Base-by-base conservation (phyloP, 768 basidiomycete species). In the Leccinum barrowsii region DNA sequence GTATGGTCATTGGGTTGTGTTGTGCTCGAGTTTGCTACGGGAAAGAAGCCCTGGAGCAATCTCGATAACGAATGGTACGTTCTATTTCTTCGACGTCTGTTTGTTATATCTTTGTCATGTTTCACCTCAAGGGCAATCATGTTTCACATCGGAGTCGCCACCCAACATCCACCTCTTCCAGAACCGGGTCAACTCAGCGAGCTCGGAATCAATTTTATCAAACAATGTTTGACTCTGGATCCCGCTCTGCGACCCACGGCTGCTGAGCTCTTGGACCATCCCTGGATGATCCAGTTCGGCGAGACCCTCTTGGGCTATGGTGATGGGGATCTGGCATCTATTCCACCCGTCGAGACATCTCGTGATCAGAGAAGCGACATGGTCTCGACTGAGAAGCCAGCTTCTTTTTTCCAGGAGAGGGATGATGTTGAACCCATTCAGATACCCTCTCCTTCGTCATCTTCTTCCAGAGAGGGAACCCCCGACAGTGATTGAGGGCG, bases 1-100 rank as follows among this genome's bases (percentile, higher is more conserved):
- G 87, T 99, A 47, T 99, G 97, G 97, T 92, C 94, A 22, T 75
- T 98, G 57, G 97, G 97, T 17, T 98, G 97, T 69, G 94, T 98
- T n/a, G 87, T 98, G 13, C 83, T 98, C 30, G 95, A 99, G 71
- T 94, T 91, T 68, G 92, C 93, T 6, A 99, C 97, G 0, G 97
- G 97, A 0, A 87, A 89, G 70, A 96, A 98, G 68, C 97, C 97
- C 1, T 99, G 97, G 97, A 95, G 91, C 67, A 95, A 96, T 70
- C 86, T 96, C 44, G 97, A 99, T 71, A 99, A 99, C 65, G 97
- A 99, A 82, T 99, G 97, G 97, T 94, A 62, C 61, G 84, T 61
- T 11, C 26, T 15, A 30, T 35, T 7, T 57, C 7, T 26, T 46
- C 22, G 47, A 32, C 12, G 6, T 44, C 11, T 24, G 42, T 49